Evolutionary conservation across 2,329 filamentous ascomycete species (phyloP), one percentile per base, ranked within the genome.

Genomic region (Cercospora brassicicola): DNA sequence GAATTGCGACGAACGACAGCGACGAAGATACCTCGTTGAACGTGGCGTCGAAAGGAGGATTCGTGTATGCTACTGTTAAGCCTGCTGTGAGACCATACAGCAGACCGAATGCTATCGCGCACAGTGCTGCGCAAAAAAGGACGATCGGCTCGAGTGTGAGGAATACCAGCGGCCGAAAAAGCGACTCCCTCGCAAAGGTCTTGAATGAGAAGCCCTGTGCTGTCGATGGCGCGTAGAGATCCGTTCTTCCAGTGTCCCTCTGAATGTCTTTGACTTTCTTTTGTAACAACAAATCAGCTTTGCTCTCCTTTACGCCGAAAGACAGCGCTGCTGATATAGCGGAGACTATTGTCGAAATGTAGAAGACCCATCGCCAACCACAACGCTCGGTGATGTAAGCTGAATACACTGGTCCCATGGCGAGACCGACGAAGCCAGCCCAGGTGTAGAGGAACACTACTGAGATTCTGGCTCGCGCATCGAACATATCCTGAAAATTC

Each of bases 401-500:
- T 10, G 80, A 79, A 70, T 82, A 80, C 1, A 84, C 80, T 1
- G 83, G 82, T 0, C 83, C 82, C 9, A 82, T 59, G 4, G 80
- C 76, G 9, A 84, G 71, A 0, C 82, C 83, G 4, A 82, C 71
- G 3, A 81, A 83, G 1, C 81, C 78, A 5, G 78, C 76, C 30
- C 80, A 75, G n/a, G 79, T 79, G 79, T 82, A 84, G 6, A 82
- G 80, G 83, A n/a, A 84, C 77, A 23, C 83, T 74, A 67, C 62
- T 18, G 61, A 62, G 10, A 69, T 67, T 20, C 68, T 59, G 13
- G 75, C 76, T 42, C 78, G 75, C 1, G 79, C 78, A 65, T 82
- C 81, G 74, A 81, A 84, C 75, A 85, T 80, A 67, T 85, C 83
- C 62, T 85, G 82, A 45, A 84, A 79, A 59, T 80, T 84, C 2